Conservation (phyloP, 2,329 filamentous ascomycete species). For the Neonectria punicea region DNA sequence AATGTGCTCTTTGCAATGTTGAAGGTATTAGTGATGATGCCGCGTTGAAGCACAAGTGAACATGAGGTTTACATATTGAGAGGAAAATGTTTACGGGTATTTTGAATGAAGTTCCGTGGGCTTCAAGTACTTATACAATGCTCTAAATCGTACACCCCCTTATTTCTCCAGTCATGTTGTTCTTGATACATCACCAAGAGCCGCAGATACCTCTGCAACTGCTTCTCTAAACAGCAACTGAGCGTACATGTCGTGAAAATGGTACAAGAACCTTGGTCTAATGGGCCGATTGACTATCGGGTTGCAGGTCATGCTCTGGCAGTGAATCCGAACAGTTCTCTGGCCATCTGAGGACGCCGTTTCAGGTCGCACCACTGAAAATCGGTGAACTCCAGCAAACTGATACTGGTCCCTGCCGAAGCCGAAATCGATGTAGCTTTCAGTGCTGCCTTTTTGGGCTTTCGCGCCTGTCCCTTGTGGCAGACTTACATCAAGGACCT, state of each 20-base stretch:
- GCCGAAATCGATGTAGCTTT: slow-evolving; percentile 45
- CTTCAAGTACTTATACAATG: neutral
- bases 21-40: neutral
- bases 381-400: slow-evolving; percentile 46
- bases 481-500: slow-evolving; percentile 35
- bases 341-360: neutral
- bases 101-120: neutral
- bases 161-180: too few relatives aligned
- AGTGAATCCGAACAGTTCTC: slow-evolving; percentile 32
- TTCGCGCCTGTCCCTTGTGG: neutral
- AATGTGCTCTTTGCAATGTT: neutral
- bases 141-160: neutral
- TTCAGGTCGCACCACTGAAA: slow-evolving; percentile 37
- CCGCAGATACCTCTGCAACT: slow-evolving; percentile 31
- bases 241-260: slow-evolving; percentile 41
- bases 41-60: neutral
- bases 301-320: slow-evolving; percentile 41
- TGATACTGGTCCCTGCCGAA: slow-evolving; percentile 40
- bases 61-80: neutral
- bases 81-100: too few relatives aligned
- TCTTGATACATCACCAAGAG: neutral
- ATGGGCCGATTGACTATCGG: slow-evolving; percentile 35
- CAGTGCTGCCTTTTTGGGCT: neutral
- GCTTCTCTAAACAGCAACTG: slow-evolving; percentile 42
- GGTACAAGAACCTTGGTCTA: slow-evolving; percentile 21